Percentiles rank a stretch among this genome's conserved stretches.
Conservation (phyloP, 148 eudicot genomes). For the Arctostaphylos glauca region DNA sequence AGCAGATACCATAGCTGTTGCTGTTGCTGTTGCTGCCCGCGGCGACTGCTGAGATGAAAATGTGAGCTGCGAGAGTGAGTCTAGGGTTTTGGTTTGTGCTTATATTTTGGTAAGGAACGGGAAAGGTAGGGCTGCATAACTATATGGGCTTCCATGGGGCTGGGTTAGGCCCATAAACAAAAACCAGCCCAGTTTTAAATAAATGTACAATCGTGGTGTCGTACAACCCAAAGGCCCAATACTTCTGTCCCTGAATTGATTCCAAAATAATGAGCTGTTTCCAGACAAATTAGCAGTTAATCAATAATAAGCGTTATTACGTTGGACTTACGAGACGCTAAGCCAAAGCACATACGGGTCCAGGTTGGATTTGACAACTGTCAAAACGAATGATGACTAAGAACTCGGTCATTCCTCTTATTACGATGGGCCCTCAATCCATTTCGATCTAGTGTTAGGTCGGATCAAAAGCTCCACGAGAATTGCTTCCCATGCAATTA, state of each 20-base stretch:
- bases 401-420: no score
- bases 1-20: slow-evolving; percentile 20
- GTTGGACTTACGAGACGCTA: no score
- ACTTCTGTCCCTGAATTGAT: neutral
- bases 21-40: slow-evolving; percentile 8
- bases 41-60: neutral
- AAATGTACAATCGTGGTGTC: neutral
- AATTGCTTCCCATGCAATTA: no score
- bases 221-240: neutral
- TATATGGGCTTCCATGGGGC: neutral
- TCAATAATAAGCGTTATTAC: no score
- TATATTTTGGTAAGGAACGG: neutral
- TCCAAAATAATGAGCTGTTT: no score
- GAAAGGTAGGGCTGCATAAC: neutral
- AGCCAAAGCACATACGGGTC: no score
- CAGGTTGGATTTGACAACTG: no score
- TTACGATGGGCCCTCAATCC: no score
- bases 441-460: no score
- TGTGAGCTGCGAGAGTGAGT: neutral
- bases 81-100: slow-evolving; percentile 12
- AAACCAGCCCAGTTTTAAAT: neutral
- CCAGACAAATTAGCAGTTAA: no score
- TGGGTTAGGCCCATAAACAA: neutral
- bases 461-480: no score
- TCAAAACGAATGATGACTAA: no score